Evolutionary conservation across 2,329 filamentous ascomycete species (phyloP), one percentile per base, ranked within the genome.

Genomic region (Bipolaris victoriae): DNA sequence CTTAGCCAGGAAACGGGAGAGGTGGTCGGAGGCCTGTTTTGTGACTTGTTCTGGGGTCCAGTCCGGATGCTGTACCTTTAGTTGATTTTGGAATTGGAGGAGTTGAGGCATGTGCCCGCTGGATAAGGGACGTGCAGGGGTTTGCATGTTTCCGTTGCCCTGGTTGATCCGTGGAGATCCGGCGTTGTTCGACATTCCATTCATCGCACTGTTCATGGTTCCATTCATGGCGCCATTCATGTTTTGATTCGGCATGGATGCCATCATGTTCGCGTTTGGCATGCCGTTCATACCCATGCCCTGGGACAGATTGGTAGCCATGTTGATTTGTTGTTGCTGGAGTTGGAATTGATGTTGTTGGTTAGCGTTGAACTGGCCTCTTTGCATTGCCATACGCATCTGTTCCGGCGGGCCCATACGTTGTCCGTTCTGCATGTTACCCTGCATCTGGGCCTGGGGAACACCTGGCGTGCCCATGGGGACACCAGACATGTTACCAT

Each of bases 371-470:
- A 71, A 72, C 50, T 75, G 72, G 33, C 68, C 65, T 50, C 71
- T 65, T 57, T 77, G 75, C 73, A 78, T 77, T 15, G 71, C 70
- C 65, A 77, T 72, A 11, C 75, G 73, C 62, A 76, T 68, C 52
- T 76, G 71, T 44, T 77, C 73, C 13, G 72, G 74, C 59, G 76
- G 76, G 41, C 66, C 68, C 79, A 91, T 83, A 52, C 88, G 84
- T 51, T 85, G 82, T 61, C 89, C 84, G 46, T 77, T 78, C 60
- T 79, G 81, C 74, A 83, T 80, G 33, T 83, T 79, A 15, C 82
- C 82, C 66, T 89, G 88, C 79, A 91, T 83, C 63, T 89, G 89
- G 22, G 89, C 87, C 71, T 90, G 88, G 36, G 88, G 86, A 22
- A 90, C 82, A 44, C 84, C 84, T 57, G 86, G 86, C 2, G 52